Evolutionary conservation across 1,284 basidiomycete species (phyloP), one percentile per base, ranked within the genome.

Genomic region (Cryptococcus sp.): DNA sequence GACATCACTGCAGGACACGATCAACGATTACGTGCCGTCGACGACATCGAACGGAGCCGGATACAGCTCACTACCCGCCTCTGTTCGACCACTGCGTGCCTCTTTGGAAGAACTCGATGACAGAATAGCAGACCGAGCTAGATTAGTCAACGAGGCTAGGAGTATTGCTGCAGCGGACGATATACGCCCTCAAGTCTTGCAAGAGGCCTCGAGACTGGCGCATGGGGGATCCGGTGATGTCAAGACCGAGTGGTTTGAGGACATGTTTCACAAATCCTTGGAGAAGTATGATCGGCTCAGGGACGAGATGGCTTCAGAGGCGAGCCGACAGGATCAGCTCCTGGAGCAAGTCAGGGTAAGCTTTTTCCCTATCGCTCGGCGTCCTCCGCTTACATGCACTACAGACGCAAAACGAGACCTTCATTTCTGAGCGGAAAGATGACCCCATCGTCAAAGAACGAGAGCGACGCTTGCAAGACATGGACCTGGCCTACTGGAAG

Each of bases 401-500:
- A 41, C 70, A 93, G 90, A 80, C 82, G 23, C 83, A 84, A 46
- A 92, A 94, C 70, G 84, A 86, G n/a, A 76, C 82, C 15, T 93
- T 97, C 78, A 69, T 94, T 10, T 82, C 86, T 44, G 90, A 91
- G 2, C 82, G 93, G 16, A 87, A 84, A 74, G 88, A 89, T 16
- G 93, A 95, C 70, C 83, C 86, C 0, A 80, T 83, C 16, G 84
- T 93, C 8, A 91, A 90, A 71, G 87, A 88, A 45, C 84, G 94
- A n/a, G 91, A 96, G 78, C 81, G 84, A 59, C 88, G 88, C 0
- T 78, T 98, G 44, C 92, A 93, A 71, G 87, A 87, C n/a, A 85
- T 97, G 52, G 91, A 96, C 66, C 77, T 88, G 39, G 90, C 92
- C 0, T 91, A 92, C 77, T 87, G 88, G 78, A 92, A 92, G 72